Base-by-base conservation (phyloP, 805 yeast genomes). In the Myxozyma kluyveri region DNA sequence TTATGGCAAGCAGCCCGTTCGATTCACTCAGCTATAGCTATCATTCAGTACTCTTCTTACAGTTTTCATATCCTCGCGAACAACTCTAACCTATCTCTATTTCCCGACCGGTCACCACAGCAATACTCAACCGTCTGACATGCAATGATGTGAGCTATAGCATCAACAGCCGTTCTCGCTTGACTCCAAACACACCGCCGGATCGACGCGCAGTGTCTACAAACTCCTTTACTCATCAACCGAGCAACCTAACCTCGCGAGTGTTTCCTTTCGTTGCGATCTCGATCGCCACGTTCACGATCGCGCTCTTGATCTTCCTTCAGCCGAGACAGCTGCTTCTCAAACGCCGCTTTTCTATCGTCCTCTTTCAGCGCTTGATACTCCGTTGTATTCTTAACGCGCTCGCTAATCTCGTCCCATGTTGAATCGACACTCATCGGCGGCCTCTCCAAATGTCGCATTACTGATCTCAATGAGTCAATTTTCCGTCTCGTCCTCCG, bases 331-430 rank as follows among this genome's bases (percentile, higher is more conserved):
- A 70, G 59, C 52, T 65, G 70, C 49, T 64, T 65, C 2, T 73
- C 69, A 57, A 72, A 76, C 14, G 74, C 66, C 14, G 52, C 37
- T 24, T 52, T 45, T 27, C 69, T 57, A 7, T 57, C 35, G 12
- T 60, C 64, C 7, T 70, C 75, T 27, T 64, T 65, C 3, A 77
- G 48, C 9, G 69, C 74, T 37, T 49, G 47, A 50, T 61, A 74
- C 54, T 74, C 79, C 1, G 60, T 59, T 1, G 66, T 52, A 3
- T 60, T 49, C 43, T 63, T 58, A 9, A 76, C 42, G 14, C 65
- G 60, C 7, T 62, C 60, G 47, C 62, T 60, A 2, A 72, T 66
- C 3, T 61, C 67, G 6, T 69, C 75, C 76, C 77, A 76, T 1
- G 64, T 63, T 5, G 68, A 63, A 1, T 63, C 65, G n/a, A 61